phyloP scores from a whole-genome alignment of 805 yeast genomes.

The Torulaspora indica region DNA sequence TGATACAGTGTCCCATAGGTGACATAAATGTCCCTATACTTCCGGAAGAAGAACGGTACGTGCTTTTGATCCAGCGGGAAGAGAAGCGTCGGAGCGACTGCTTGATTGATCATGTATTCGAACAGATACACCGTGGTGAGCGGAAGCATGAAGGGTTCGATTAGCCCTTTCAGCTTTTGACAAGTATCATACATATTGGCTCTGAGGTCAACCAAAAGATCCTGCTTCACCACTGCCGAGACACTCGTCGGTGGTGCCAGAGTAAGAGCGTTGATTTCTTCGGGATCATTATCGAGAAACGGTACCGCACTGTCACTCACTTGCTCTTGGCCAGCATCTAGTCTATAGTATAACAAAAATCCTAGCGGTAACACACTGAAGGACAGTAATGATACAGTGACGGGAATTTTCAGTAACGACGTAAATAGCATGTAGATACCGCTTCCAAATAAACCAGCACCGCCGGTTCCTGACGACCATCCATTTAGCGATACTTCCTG shows the following conservation, averaged over 20 bases:
- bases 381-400: conserved; percentile 49
- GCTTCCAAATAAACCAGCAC: conserved; percentile 86
- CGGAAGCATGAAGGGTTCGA: conserved; percentile 76
- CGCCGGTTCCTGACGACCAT: conserved; percentile 94
- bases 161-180: conserved; percentile 39
- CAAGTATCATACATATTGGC: conserved; percentile 31
- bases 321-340: conserved; percentile 19
- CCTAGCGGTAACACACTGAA: conserved; percentile 57
- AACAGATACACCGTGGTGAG: conserved; percentile 75
- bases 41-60: conserved; percentile 53
- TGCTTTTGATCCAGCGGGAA: conserved; percentile 55
- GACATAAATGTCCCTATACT: conserved; percentile 83
- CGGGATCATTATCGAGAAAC: conserved; percentile 4
- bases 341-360: conserved; percentile 39
- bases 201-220: conserved; percentile 3
- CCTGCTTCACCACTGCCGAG: conserved; percentile 6
- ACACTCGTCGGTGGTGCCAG: conserved; percentile 5
- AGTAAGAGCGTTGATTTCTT: conserved; percentile 5
- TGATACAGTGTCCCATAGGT: conserved; percentile 88
- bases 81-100: conserved; percentile 80
- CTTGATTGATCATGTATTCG: conserved; percentile 88
- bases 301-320: conserved; percentile 6
- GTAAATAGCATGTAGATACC: conserved; percentile 68
- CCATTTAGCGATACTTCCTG: conserved; percentile 63
- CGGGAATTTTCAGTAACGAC: conserved; percentile 55